These are phyloP conservation scores for Capsicum pubescens DNA, from an alignment of 257 asterid species.

Conservation along the genomic window DNA sequence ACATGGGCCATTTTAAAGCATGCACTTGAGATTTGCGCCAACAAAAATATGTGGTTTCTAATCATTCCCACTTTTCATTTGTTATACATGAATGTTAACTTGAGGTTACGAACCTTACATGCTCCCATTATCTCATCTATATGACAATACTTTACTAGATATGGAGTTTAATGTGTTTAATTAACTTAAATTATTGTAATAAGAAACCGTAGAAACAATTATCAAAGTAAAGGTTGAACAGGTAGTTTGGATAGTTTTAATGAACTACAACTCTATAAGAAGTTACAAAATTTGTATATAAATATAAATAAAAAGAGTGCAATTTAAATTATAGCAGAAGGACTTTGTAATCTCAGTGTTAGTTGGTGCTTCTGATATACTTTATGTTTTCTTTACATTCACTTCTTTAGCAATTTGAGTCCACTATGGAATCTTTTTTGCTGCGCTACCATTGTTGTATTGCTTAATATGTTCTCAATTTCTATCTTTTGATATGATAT, in stretches of 20 bases:
- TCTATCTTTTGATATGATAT: neutral
- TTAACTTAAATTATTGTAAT: neutral
- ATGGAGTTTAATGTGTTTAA: too few relatives aligned
- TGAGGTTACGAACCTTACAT: neutral
- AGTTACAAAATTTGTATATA: neutral
- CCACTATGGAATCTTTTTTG: neutral
- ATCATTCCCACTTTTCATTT: neutral
- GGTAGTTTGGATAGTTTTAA: neutral
- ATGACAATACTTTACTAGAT: too few relatives aligned
- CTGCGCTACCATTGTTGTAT: neutral
- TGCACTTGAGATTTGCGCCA: conserved; percentile 49
- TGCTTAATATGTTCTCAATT: neutral
- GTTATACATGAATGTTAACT: neutral
- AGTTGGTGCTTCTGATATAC: neutral
- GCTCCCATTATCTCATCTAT: neutral
- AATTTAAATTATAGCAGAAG: neutral
- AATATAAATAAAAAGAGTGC: neutral
- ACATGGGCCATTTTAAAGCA: conserved; percentile 48
- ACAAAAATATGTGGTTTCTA: conserved; percentile 42
- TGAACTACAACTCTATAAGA: neutral
- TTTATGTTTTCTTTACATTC: neutral
- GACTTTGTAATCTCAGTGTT: neutral
- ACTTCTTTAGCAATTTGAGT: neutral
- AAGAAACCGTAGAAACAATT: neutral
- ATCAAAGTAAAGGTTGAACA: neutral